phyloP scores from a whole-genome alignment of 2,329 filamentous ascomycete species.

The Chaetomium sp. region DNA sequence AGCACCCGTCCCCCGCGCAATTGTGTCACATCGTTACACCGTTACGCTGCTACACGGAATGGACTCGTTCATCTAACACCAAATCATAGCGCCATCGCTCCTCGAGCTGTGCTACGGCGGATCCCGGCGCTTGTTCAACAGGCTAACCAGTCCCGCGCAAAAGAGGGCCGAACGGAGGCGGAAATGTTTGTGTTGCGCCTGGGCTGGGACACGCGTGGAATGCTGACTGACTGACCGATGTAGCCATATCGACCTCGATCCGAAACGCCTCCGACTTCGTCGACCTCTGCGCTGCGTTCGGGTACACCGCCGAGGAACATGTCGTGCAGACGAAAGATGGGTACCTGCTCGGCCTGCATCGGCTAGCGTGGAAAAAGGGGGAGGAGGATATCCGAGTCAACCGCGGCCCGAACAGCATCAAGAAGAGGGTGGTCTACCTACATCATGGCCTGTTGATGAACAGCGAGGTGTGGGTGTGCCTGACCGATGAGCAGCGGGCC shows the following conservation, averaged over 20 bases:
- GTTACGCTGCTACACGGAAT: neutral
- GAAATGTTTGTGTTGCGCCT: slow-evolving; percentile 52
- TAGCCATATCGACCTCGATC: slow-evolving; percentile 72
- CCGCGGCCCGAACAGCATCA: slow-evolving; percentile 63
- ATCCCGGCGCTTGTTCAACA: slow-evolving; percentile 81
- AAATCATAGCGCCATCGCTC: slow-evolving; percentile 67
- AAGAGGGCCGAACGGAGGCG: slow-evolving; percentile 68
- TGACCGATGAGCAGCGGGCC: slow-evolving; percentile 82
- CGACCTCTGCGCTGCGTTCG: slow-evolving; percentile 88
- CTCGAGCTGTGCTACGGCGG: slow-evolving; percentile 80
- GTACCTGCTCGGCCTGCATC: slow-evolving; percentile 86
- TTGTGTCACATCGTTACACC: neutral
- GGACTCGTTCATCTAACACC: slow-evolving; percentile 24
- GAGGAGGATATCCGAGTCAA: slow-evolving; percentile 83
- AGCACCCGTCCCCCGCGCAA: slow-evolving; percentile 40
- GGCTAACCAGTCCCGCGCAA: slow-evolving; percentile 69
- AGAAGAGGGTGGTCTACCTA: slow-evolving; percentile 87
- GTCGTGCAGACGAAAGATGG: slow-evolving; percentile 93
- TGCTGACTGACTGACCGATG: slow-evolving; percentile 34
- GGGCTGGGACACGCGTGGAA: neutral
- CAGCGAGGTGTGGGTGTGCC: slow-evolving; percentile 95
- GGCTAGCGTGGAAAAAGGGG: slow-evolving; percentile 78
- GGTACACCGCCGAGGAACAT: slow-evolving; percentile 94
- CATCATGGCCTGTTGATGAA: slow-evolving; percentile 98
- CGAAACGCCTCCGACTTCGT: slow-evolving; percentile 89